A percentile compares a stretch with the other conserved stretches of the same genome.
phyloP scores from a whole-genome alignment of 208 protist species.

The Crithidia bombi region DNA sequence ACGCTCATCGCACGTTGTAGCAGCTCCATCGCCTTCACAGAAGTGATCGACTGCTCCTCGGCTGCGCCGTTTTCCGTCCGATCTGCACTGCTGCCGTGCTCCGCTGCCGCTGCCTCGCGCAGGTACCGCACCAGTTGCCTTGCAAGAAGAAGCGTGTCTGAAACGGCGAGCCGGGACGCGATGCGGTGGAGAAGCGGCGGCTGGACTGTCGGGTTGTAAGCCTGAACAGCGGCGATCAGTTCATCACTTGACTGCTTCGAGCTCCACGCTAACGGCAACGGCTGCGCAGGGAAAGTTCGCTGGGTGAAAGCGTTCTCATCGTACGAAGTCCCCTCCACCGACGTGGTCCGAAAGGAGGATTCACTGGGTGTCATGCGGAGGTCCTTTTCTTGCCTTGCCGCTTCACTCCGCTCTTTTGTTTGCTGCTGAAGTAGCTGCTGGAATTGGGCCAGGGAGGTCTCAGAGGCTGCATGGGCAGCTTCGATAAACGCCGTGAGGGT shows the following conservation, averaged over 20 bases:
- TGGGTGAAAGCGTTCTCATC: neutral
- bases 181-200: slow-evolving; percentile 40
- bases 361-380: neutral
- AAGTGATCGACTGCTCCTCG: neutral
- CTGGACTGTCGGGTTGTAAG: slow-evolving; percentile 56
- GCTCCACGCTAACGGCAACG: neutral
- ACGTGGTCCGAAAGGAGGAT: neutral
- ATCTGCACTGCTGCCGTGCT: slow-evolving; percentile 8
- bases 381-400: neutral
- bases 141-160: slow-evolving; percentile 34
- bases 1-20: slow-evolving; percentile 21
- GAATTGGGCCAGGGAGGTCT: slow-evolving; percentile 4
- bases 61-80: neutral
- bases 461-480: neutral
- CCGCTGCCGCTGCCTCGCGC: slow-evolving; percentile 27
- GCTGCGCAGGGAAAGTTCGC: neutral
- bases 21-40: slow-evolving; percentile 14
- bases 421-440: neutral
- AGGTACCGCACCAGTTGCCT: slow-evolving; percentile 36
- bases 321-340: neutral
- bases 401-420: neutral
- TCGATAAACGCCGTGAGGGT: slow-evolving; percentile 15
- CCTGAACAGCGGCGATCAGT: slow-evolving; percentile 24
- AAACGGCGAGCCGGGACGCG: slow-evolving; percentile 32
- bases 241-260: neutral